Conservation (phyloP, 108 stramenopile genomes). For the Nannochloropsis oceanica region DNA sequence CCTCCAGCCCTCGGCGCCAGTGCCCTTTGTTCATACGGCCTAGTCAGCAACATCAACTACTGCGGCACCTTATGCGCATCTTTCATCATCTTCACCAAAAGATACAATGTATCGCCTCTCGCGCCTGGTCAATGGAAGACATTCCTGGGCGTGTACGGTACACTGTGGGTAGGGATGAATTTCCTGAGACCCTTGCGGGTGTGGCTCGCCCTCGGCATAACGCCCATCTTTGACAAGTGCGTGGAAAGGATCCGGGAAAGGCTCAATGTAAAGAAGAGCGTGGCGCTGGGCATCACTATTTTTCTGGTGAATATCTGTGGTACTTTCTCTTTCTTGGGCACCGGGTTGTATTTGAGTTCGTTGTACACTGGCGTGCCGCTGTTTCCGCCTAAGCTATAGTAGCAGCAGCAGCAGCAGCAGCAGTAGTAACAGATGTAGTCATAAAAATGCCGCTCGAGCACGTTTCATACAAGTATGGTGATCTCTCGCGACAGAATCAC, state of each 20-base stretch:
- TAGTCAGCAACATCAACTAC: background rate
- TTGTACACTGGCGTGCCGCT: background rate
- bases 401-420: too few relatives aligned
- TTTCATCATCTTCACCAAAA: background rate
- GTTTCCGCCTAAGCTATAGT: background rate
- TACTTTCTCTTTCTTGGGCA: background rate
- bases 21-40: background rate
- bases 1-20: background rate
- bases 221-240: background rate
- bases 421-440: too few relatives aligned
- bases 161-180: background rate
- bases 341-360: background rate
- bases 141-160: background rate
- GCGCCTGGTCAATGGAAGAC: background rate
- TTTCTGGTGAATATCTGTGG: background rate
- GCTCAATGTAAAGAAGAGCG: background rate
- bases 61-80: background rate
- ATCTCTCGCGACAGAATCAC: too few relatives aligned
- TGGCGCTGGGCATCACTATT: background rate
- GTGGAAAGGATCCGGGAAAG: background rate
- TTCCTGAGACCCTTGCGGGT: background rate
- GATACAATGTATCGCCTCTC: background rate
- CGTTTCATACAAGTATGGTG: too few relatives aligned
- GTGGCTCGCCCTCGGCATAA: background rate
- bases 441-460: too few relatives aligned